These are phyloP conservation scores for Backusella tarrabulga DNA, from an alignment of 192 early-diverging fungal species.

Conservation along the genomic window DNA sequence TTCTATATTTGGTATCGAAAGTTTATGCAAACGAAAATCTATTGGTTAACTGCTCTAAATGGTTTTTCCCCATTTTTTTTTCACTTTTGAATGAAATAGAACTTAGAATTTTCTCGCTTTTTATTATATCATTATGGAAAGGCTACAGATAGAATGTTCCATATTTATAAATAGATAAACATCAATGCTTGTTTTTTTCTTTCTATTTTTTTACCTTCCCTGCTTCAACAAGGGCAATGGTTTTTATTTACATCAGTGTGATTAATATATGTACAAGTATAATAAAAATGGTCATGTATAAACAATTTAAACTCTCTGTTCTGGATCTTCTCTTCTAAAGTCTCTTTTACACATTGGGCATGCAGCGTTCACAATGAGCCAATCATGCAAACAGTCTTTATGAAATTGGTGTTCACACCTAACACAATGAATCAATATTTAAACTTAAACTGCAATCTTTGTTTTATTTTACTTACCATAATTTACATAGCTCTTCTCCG, in stretches of 20 bases:
- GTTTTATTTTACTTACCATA: conserved; percentile 43
- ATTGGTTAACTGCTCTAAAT: too few relatives aligned
- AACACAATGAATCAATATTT: neutral
- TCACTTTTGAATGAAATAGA: too few relatives aligned
- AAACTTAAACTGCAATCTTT: neutral
- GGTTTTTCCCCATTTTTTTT: too few relatives aligned
- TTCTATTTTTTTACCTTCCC: too few relatives aligned
- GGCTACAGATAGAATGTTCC: neutral
- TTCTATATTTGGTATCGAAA: too few relatives aligned
- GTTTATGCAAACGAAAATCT: too few relatives aligned
- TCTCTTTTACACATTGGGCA: conserved; percentile 77
- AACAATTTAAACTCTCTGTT: neutral
- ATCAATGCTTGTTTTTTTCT: neutral
- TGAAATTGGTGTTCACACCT: conserved; percentile 77
- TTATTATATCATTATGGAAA: neutral
- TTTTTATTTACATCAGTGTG: neutral
- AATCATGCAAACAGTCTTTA: conserved; percentile 78
- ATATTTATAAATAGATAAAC: neutral
- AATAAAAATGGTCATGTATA: neutral
- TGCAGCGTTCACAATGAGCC: conserved; percentile 69
- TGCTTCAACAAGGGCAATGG: too few relatives aligned
- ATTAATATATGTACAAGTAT: neutral
- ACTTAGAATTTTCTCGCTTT: neutral
- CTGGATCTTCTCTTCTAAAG: conserved; percentile 38
- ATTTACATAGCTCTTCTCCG: conserved; percentile 65